A percentile compares a stretch with the other conserved stretches of the same genome.
These are phyloP conservation scores for Aphanoascus verrucosus DNA, from an alignment of 2,329 filamentous ascomycete species.

Conservation along the genomic window DNA sequence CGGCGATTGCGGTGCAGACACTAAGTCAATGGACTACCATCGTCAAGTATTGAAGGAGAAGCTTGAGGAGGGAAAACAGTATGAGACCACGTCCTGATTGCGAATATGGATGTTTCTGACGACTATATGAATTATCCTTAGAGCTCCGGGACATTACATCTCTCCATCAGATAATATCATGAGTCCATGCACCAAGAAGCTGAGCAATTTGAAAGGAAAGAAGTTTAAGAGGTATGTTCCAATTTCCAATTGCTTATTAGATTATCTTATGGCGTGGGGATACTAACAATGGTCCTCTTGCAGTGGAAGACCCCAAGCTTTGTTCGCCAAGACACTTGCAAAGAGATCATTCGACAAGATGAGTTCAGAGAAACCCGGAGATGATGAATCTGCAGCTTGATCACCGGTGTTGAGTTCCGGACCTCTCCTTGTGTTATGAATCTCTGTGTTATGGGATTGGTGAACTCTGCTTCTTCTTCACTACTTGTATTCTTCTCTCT, in stretches of 20 bases:
- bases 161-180: conserved; percentile 42
- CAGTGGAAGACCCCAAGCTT: conserved; percentile 34
- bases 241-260: too few species aligned
- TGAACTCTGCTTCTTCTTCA: background rate
- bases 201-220: conserved; percentile 42
- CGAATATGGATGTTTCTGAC: background rate
- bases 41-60: conserved; percentile 35
- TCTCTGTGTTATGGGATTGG: background rate
- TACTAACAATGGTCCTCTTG: conserved; percentile 16
- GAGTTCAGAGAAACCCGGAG: conserved; percentile 12
- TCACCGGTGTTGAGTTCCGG: background rate
- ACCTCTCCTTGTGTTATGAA: background rate
- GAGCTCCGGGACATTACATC: conserved; percentile 32
- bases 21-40: conserved; percentile 36
- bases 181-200: conserved; percentile 41
- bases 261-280: background rate
- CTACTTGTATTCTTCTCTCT: background rate
- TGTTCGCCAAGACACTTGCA: conserved; percentile 37
- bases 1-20: conserved; percentile 21
- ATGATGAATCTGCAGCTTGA: background rate
- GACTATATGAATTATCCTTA: conserved; percentile 4
- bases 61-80: conserved; percentile 32
- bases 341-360: conserved; percentile 37
- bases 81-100: conserved; percentile 16
- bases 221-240: conserved; percentile 37